Percentiles rank a stretch among this genome's conserved stretches.
Conservation (phyloP, 2,329 filamentous ascomycete species). For the Paecilomyces formosus region DNA sequence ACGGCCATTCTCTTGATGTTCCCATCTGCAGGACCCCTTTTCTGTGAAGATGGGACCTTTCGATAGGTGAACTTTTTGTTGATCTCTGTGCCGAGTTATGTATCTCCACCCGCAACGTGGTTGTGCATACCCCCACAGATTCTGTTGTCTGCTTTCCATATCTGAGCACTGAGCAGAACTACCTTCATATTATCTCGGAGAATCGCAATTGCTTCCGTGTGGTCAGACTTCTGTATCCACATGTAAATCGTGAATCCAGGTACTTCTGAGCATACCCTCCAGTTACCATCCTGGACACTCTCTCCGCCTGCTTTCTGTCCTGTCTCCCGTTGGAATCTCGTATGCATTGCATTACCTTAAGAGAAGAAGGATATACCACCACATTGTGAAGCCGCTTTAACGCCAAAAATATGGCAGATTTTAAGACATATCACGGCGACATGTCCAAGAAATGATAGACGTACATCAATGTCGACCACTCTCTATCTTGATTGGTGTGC, state of each 20-base stretch:
- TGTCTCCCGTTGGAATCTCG: too few species aligned
- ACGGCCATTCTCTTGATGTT: neutral
- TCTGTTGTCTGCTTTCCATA: neutral
- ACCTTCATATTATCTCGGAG: neutral
- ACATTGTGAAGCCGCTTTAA: neutral
- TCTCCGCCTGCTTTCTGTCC: too few species aligned
- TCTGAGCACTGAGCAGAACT: neutral
- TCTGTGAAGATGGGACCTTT: neutral
- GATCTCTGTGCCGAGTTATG: neutral
- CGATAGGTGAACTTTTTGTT: neutral
- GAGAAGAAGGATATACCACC: neutral
- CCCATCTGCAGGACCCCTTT: neutral
- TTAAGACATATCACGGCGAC: neutral
- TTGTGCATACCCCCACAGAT: neutral
- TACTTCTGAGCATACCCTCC: too few species aligned
- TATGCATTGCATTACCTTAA: too few species aligned
- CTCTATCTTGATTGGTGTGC: neutral
- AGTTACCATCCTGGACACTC: too few species aligned
- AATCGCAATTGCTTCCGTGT: neutral
- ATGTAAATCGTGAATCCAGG: too few species aligned
- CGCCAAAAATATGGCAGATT: neutral
- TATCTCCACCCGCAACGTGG: neutral
- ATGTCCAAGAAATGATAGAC: neutral
- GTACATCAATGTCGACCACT: neutral
- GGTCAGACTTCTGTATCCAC: neutral